phyloP scores from a whole-genome alignment of 139 green algal species.

The Closterium sp. region DNA sequence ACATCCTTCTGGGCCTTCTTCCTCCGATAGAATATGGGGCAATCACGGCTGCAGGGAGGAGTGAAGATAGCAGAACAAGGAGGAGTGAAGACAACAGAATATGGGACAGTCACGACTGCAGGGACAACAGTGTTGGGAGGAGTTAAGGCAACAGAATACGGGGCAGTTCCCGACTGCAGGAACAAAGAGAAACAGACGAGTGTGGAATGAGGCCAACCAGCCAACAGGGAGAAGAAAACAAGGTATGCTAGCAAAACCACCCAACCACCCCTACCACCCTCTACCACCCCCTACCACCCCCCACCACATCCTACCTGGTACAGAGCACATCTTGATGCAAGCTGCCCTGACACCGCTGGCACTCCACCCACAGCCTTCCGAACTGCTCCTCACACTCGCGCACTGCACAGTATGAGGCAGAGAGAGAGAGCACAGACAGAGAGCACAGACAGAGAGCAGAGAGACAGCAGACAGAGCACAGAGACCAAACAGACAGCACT shows the following conservation, averaged over 20 bases:
- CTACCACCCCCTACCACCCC: no score
- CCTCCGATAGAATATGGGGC: conserved; percentile 97
- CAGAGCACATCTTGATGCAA: conserved; percentile 96
- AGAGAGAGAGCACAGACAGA: no score
- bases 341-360: conserved; percentile 91
- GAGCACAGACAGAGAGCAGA: no score
- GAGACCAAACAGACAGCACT: no score
- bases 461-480: no score
- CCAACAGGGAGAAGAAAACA: no score
- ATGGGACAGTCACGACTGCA: neutral
- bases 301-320: conserved; percentile 55
- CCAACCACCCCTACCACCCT: no score
- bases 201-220: neutral
- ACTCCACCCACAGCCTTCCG: conserved; percentile 90
- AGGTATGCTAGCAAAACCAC: no score
- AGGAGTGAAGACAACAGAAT: neutral
- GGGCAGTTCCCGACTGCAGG: neutral
- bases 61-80: neutral
- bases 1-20: conserved; percentile 97
- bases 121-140: no score
- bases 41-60: conserved; percentile 68
- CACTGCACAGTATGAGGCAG: conserved; percentile 28
- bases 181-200: neutral
- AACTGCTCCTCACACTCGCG: conserved; percentile 79
- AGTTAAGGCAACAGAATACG: neutral